Evolutionary conservation across 768 basidiomycete species (phyloP), one percentile per base, ranked within the genome.

Genomic region (Pholiota microspora): DNA sequence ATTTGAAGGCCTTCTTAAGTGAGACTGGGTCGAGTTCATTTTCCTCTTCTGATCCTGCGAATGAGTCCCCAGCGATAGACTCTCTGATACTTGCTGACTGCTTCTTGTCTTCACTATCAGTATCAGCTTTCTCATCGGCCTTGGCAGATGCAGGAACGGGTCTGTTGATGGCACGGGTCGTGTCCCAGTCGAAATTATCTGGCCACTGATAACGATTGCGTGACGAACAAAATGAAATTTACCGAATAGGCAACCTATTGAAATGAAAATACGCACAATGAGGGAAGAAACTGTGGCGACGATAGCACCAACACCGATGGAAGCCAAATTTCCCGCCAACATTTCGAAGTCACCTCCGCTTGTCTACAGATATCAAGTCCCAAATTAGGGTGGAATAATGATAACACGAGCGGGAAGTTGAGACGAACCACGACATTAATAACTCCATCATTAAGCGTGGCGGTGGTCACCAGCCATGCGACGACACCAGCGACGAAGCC

Each of bases 321-420:
- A 85, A 1, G 86, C 86, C n/a, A 96, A 72, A 70, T 95, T 94
- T 2, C 94, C 94, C 0, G 92, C 86, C 13, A 97, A 77, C 92
- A 97, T 95, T 63, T 75, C 75, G 24, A 59, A 77, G 64, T 74
- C 72, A 24, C 85, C 83, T 70, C 79, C 75, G 46, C 73, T 79
- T 4, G 77, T 79, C 78, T 79, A 51, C 5, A 25, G 13, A 34
- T 35, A 32, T 27, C 29, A 42, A 15, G 44, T 13, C 16, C 7
- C 7, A 32, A 31, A 57, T 32, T 18, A 27, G 9, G 24, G n/a
- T n/a, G n/a, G n/a, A n/a, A 55, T 48, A 18, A 38, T 13, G 3
- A 31, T 47, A 36, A 23, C 6, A n/a, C 29, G 57, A 12, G n/a
- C 16, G 12, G 4, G 21, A n/a, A 34, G 10, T n/a, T 31, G 32